A percentile compares a stretch with the other conserved stretches of the same genome.
These are phyloP conservation scores for Penicillium flavigenum DNA, from an alignment of 495 filamentous ascomycete species.

Conservation along the genomic window DNA sequence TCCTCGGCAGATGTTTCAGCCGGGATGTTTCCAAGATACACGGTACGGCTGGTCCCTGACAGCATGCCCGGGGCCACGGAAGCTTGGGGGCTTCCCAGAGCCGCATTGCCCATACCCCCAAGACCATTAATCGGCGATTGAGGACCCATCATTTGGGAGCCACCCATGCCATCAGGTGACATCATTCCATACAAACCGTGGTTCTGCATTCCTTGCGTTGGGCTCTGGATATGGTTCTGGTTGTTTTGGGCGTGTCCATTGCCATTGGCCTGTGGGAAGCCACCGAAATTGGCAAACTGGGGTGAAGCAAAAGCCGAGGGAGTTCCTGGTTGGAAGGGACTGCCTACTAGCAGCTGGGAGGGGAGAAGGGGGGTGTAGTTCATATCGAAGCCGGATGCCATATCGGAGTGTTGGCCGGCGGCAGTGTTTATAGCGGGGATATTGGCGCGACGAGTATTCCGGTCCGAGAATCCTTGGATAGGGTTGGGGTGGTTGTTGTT, in stretches of 20 bases:
- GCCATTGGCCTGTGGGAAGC: conserved; percentile 68
- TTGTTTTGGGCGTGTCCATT: conserved; percentile 57
- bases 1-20: conserved; percentile 98
- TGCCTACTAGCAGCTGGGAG: conserved; percentile 90
- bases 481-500: conserved; percentile 67
- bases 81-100: conserved; percentile 61
- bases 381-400: conserved; percentile 93
- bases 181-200: conserved; percentile 75
- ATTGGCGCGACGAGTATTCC: conserved; percentile 78
- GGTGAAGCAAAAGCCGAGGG: conserved; percentile 86
- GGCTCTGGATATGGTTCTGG: conserved; percentile 55
- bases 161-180: conserved; percentile 70
- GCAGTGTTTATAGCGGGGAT: conserved; percentile 91
- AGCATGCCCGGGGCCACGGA: conserved; percentile 77
- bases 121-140: conserved; percentile 84
- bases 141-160: conserved; percentile 70
- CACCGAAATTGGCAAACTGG: conserved; percentile 81
- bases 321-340: conserved; percentile 93
- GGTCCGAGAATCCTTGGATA: conserved; percentile 70
- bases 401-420: conserved; percentile 61
- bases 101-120: conserved; percentile 56
- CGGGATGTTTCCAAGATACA: conserved; percentile 97
- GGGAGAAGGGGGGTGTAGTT: conserved; percentile 95
- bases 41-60: conserved; percentile 90
- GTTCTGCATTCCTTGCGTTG: conserved; percentile 62